Evolutionary conservation across 768 basidiomycete genomes (phyloP), one percentile per base, ranked within the genome.

Genomic region (Russula sp.): DNA sequence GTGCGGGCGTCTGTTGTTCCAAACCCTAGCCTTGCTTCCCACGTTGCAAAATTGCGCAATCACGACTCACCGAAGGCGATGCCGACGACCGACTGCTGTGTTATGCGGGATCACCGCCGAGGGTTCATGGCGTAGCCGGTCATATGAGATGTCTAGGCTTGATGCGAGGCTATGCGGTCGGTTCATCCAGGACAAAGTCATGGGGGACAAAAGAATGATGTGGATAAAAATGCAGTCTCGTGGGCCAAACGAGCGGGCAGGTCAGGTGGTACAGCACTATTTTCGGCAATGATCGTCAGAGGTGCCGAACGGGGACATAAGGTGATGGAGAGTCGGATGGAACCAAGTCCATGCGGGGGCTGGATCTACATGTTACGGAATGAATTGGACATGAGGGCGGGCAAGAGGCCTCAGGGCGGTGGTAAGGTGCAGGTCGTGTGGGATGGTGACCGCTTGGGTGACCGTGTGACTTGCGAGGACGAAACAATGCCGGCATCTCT

Each of bases 351-450:
- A 64, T 44, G 59, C 34, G 26, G 59, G 54, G 63, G 58, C 63
- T 64, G 63, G 63, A 60, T 49, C 59, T 22, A 26, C 48, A 38
- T 5, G 28, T 64, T 64, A 64, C 63, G 63, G 53, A 56, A 64
- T 60, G 57, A 24, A 42, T 22, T 38, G 14, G 3, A 26, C 20
- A 22, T 30, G 55, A 6, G 28, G 28, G 28, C 28, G 5, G 51
- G 40, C 13, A 58, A 24, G 49, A 51, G 5, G 11, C 22, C n/a
- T 44, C 63, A 40, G 42, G 30, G 61, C 54, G 44, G 61, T 49
- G 51, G 58, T 49, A 64, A 38, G 46, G 63, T 48, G 63, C 46
- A 48, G 22, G 2, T 34, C 24, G 16, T 28, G 50, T 13, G 8
- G 24, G 10, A 20, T 51, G 14, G 28, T 18, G 24, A 59, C n/a